phyloP scores from a whole-genome alignment of 495 filamentous ascomycete genomes.

The Stereocaulon alpinum region DNA sequence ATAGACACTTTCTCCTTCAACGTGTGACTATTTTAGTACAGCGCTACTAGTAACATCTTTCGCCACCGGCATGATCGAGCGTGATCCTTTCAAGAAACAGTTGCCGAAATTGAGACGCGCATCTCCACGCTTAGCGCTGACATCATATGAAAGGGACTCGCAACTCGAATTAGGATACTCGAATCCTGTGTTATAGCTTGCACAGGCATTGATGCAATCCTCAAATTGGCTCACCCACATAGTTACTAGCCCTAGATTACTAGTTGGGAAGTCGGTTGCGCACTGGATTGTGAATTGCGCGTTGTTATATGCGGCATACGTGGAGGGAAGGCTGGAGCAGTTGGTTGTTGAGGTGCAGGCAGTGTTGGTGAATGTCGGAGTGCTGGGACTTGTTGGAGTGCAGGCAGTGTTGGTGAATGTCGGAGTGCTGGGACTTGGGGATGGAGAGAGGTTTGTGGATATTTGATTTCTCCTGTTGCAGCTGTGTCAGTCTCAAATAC shows the following conservation, averaged over 20 bases:
- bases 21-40: background rate
- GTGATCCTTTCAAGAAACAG: background rate
- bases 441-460: no score
- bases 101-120: background rate
- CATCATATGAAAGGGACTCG: background rate
- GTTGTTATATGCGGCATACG: background rate
- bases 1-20: no score
- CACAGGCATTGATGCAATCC: background rate
- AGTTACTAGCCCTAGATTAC: background rate
- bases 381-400: background rate
- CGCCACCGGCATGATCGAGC: no score
- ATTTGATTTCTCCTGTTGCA: no score
- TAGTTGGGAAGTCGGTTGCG: background rate
- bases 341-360: background rate
- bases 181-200: background rate
- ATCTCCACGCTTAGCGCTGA: background rate
- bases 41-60: background rate
- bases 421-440: background rate
- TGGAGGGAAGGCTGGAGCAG: background rate
- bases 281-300: background rate
- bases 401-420: background rate
- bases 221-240: background rate
- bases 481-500: no score
- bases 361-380: background rate
- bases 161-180: background rate